A percentile compares a stretch with the other conserved stretches of the same genome.
Conservation (phyloP, 108 stramenopile species). For the Nitzschia sp. region DNA sequence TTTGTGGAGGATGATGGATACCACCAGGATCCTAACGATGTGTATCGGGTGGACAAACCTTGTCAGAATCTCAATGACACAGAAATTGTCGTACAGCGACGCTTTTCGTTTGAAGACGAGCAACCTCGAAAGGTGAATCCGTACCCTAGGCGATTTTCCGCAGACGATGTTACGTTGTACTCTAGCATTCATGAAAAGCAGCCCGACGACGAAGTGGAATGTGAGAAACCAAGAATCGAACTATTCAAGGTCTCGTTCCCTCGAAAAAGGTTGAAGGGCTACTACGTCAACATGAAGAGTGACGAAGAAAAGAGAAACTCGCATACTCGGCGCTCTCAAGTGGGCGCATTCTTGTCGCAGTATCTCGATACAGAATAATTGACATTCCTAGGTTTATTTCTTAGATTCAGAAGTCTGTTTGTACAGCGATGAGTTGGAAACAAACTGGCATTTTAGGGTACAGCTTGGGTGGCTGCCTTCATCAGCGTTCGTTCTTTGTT, state of each 20-base stretch:
- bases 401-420: too few relatives aligned
- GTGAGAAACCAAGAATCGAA: neutral
- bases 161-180: conserved; percentile 1
- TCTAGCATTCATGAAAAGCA: neutral
- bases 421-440: too few relatives aligned
- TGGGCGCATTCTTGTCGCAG: conserved; percentile 8
- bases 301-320: neutral
- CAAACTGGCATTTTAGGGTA: too few relatives aligned
- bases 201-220: neutral
- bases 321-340: neutral
- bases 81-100: neutral
- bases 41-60: neutral
- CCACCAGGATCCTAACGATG: neutral
- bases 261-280: conserved; percentile 5
- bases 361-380: conserved; percentile 2
- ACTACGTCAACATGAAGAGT: conserved; percentile 17
- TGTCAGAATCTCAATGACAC: neutral
- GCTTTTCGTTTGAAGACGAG: neutral
- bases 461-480: too few relatives aligned
- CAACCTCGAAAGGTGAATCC: neutral
- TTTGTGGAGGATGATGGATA: neutral
- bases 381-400: neutral
- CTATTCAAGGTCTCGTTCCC: neutral
- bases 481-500: too few relatives aligned
- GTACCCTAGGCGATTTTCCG: neutral